Conservation (phyloP, 345 rosid species). For the Mercurialis annua region DNA sequence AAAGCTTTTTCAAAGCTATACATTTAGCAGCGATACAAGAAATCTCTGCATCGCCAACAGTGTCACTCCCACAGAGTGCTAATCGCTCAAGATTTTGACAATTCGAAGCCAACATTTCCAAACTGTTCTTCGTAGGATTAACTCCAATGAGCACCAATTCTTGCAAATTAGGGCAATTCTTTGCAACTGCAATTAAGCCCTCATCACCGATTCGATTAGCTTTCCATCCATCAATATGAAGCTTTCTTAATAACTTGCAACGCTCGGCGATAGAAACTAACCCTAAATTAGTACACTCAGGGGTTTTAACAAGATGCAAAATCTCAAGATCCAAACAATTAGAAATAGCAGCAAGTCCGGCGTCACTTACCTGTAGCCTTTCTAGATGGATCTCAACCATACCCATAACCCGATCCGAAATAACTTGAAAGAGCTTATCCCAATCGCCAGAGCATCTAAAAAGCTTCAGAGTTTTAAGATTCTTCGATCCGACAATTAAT, state of each 20-base stretch:
- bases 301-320: constrained; percentile 69
- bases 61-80: constrained; percentile 72
- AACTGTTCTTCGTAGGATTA: constrained; percentile 53
- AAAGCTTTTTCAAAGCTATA: constrained; percentile 66
- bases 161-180: constrained; percentile 57
- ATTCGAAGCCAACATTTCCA: constrained; percentile 55
- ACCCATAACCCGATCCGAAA: constrained; percentile 37
- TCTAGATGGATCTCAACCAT: constrained; percentile 70
- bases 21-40: constrained; percentile 67
- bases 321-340: constrained; percentile 60
- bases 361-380: constrained; percentile 63
- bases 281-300: constrained; percentile 60
- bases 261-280: constrained; percentile 46
- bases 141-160: constrained; percentile 74
- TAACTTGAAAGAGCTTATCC: constrained; percentile 55
- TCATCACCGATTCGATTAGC: constrained; percentile 65
- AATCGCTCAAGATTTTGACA: constrained; percentile 63
- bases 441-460: constrained; percentile 83
- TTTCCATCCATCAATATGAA: constrained; percentile 78
- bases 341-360: constrained; percentile 51
- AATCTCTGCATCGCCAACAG: constrained; percentile 63
- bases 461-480: constrained; percentile 62
- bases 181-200: constrained; percentile 54
- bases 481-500: constrained; percentile 55
- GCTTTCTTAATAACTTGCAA: constrained; percentile 64